Base-by-base conservation (phyloP, 202 grass and related monocot genomes). In the Alloteropsis angusta region DNA sequence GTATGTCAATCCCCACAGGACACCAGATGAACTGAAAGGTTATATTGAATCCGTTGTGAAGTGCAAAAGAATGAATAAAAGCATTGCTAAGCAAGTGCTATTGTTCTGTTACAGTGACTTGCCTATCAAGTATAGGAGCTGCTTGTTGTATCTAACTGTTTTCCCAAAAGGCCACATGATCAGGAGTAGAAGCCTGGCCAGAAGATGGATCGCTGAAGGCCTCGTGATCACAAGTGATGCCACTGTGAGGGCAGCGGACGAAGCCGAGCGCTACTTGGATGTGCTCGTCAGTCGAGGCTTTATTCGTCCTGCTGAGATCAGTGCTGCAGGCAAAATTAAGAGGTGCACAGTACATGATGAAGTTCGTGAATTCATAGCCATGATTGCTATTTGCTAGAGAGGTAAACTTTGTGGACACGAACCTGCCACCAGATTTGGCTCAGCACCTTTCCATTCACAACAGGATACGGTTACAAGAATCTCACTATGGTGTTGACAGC, bases 191-290 rank as follows among this genome's bases (percentile, higher is more conserved):
- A 55, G 3, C 16, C 8, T 81, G 14, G 21, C 3, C 5, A 52
- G 79, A 72, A 60, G 79, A 41, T 81, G 79, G 79, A 14, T 52
- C 7, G 30, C 44, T 21, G 80, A 82, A 2, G 70, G 70, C 10
- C 5, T 74, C 0, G 45, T 74, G 2, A 5, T 1, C 34, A 32
- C 25, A 6, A n/a, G 0, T 7, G 7, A 66, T 26, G 12, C 11
- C 11, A 60, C 0, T 35, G 4, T 0, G 28, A 60, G 5, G 2
- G 43, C n/a, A 50, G 9, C 14, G 9, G 66, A 72, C 49, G 42
- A 44, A 11, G 60, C 37, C 0, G 37, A 83, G 4, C 4, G 0
- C 7, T 23, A 7, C 37, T 67, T 75, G 37, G 6, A 6, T 0
- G 71, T 30, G 13, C 70, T 83, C 1, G 1, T 66, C 4, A 56